Evolutionary conservation across 495 filamentous ascomycete genomes (phyloP), one percentile per base, ranked within the genome.

Genomic region (Penicillium steckii): DNA sequence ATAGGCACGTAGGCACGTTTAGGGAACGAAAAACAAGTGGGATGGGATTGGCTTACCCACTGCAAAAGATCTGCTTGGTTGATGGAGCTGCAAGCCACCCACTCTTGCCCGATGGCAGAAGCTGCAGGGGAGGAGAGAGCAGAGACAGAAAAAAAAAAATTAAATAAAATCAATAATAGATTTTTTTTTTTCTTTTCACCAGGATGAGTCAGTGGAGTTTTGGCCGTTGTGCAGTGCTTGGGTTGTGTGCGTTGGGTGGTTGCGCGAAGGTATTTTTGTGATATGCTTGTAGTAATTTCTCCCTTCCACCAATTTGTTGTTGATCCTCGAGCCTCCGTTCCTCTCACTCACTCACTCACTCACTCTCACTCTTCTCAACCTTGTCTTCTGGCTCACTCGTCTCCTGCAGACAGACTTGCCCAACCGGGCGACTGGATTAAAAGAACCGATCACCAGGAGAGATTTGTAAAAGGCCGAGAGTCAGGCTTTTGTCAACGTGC

Each of bases 401-500:
- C 50, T 35, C 50, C 44, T 50, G 60, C 53, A 56, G 42, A 48
- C 52, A 59, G 50, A 62, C 60, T 60, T 60, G 62, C 26, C 29
- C 29, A 32, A 32, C 29, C 29, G 29, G 29, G 29, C 29, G 29
- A 32, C 29, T 32, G 29, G 29, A 32, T 13, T 32, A 13, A 32
- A 32, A 9, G 10, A 12, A 13, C 63, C 63, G 60, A 66, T 66
- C 63, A 60, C 60, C 29, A 32, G 29, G 29, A 13, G 29, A 32
- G 29, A 13, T 13, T 32, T 32, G 29, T 13, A 13, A 32, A 32
- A 13, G 62, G 62, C 62, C 57, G 62, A 54, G 38, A 33, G 46
- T 35, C 17, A 21, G 40, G 48, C 47, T 44, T 50, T 49, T 56
- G 60, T 66, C 63, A 64, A 56, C 60, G 60, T 53, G 60, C 52